A percentile compares a stretch with the other conserved stretches of the same genome.
Evolutionary conservation across 148 eudicot genomes (phyloP).

Genomic region (Chenopodium suecicum): DNA sequence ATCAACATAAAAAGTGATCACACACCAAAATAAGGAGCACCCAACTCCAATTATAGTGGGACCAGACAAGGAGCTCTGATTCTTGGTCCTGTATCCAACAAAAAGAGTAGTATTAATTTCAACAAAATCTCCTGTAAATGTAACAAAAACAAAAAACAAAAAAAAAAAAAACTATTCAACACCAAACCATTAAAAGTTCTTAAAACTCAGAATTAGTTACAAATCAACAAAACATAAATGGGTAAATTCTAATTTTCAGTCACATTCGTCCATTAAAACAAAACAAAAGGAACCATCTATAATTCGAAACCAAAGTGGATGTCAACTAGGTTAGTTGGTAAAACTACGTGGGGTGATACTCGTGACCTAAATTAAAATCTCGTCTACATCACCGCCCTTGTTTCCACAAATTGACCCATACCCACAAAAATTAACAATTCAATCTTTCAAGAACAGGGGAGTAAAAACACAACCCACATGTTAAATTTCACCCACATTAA

Average conservation of each 20-base stretch:
- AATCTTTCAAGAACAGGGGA: neutral
- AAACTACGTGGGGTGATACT: no score
- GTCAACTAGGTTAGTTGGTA: neutral
- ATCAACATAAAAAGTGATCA: neutral
- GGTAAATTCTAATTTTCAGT: neutral
- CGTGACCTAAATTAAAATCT: neutral
- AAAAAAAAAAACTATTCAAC: no score
- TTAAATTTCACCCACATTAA: neutral
- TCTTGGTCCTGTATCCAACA: neutral
- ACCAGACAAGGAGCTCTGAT: neutral
- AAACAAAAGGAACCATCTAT: neutral
- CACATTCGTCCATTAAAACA: neutral
- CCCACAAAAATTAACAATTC: neutral
- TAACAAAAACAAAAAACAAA: neutral
- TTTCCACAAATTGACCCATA: neutral
- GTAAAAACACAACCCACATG: neutral
- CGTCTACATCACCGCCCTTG: neutral
- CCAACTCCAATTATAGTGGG: neutral
- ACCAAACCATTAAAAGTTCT: neutral
- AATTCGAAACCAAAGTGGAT: neutral
- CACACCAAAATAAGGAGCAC: neutral
- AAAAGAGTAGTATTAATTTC: neutral
- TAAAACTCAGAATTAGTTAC: neutral
- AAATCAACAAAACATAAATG: neutral
- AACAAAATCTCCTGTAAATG: constrained; percentile 4